phyloP scores from a whole-genome alignment of 495 filamentous ascomycete species.

The Podospora didyma region DNA sequence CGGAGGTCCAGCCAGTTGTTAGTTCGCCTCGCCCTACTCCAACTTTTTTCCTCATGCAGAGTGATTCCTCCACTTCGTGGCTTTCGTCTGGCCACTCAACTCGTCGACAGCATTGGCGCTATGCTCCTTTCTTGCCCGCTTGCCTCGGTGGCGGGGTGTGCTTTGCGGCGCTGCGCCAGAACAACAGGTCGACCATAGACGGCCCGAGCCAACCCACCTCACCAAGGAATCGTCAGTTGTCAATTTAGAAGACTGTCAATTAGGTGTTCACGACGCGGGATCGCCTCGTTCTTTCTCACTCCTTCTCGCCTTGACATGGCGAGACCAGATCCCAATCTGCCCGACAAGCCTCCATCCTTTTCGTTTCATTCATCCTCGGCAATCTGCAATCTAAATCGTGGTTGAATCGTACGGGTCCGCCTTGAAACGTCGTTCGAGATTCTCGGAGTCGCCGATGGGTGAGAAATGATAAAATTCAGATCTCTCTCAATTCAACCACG shows the following conservation, averaged over 20 bases:
- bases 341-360: too few species aligned
- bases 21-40: constrained; percentile 1
- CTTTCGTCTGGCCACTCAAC: constrained; percentile 19
- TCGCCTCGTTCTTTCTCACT: not conserved
- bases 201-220: constrained; percentile 1
- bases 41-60: constrained; percentile 11
- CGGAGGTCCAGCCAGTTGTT: constrained; percentile 23
- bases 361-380: too few species aligned
- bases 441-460: not conserved
- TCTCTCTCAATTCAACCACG: not conserved
- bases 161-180: not conserved
- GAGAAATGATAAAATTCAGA: not conserved
- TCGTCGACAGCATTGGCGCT: constrained; percentile 1
- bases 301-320: not conserved
- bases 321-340: not conserved
- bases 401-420: not conserved
- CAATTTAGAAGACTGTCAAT: constrained; percentile 2
- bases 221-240: constrained; percentile 1
- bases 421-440: not conserved
- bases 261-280: not conserved
- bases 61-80: constrained; percentile 11
- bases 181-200: not conserved
- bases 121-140: constrained; percentile 14
- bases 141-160: constrained; percentile 1
- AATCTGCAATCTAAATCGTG: too few species aligned